Evolutionary conservation across 768 basidiomycete genomes (phyloP).

Genomic region (Leccinum boreale): DNA sequence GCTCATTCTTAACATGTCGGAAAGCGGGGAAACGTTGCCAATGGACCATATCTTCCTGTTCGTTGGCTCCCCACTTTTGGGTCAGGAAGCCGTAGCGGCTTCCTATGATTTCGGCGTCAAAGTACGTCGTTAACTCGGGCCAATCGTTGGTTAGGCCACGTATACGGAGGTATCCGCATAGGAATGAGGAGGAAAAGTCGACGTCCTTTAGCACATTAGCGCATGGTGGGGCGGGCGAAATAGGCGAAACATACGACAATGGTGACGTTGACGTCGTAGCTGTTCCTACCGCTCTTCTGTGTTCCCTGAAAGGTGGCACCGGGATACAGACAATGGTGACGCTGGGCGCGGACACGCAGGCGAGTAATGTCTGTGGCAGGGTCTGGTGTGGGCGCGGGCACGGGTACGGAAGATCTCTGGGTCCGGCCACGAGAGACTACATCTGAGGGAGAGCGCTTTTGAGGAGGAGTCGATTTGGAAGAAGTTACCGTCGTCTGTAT

Average conservation of each 20-base stretch:
- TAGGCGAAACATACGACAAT: constrained; percentile 67
- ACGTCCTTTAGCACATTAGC: constrained; percentile 60
- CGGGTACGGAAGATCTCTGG: constrained; percentile 2
- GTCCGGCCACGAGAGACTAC: constrained; percentile 6
- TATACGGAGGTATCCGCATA: constrained; percentile 92
- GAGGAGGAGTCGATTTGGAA: constrained; percentile 9
- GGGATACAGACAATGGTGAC: constrained; percentile 79
- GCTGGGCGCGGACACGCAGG: constrained; percentile 66
- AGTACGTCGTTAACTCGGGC: constrained; percentile 95
- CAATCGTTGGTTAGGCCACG: constrained; percentile 90
- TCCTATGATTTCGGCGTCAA: constrained; percentile 95
- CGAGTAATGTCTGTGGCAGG: constrained; percentile 76
- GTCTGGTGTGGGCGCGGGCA: constrained; percentile 32
- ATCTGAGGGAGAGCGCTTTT: constrained; percentile 20
- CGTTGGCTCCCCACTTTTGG: constrained; percentile 84
- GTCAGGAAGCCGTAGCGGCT: constrained; percentile 89
- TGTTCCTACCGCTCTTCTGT: constrained; percentile 90
- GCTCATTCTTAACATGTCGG: constrained; percentile 73
- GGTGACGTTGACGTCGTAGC: constrained; percentile 91
- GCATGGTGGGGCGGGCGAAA: not conserved
- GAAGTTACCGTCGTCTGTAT: constrained; percentile 12
- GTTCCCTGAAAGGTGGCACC: constrained; percentile 88
- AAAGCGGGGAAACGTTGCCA: constrained; percentile 94
- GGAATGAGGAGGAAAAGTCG: constrained; percentile 78
- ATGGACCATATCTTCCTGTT: constrained; percentile 89